Evolutionary conservation across 805 yeast species (phyloP).

Genomic region (Candida railenensis): DNA sequence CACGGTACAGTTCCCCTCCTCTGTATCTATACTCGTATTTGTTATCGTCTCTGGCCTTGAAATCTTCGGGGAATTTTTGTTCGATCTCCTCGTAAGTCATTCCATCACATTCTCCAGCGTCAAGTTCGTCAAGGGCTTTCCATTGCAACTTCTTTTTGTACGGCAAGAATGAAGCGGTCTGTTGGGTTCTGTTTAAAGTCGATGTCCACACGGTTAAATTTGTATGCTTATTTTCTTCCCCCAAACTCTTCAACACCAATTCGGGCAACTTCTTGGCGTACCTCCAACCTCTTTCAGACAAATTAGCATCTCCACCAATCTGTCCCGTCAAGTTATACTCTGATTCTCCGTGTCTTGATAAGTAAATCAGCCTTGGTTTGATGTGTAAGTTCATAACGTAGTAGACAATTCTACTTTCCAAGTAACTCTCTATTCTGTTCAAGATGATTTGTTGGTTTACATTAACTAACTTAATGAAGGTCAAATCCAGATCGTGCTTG

Average conservation of each 20-base stretch:
- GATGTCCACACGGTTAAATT: conserved; percentile 93
- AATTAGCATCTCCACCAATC: conserved; percentile 91
- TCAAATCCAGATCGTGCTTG: conserved; percentile 56
- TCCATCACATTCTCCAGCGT: conserved; percentile 97
- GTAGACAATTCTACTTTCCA: conserved; percentile 90
- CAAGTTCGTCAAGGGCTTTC: conserved; percentile 97
- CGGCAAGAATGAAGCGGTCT: conserved; percentile 81
- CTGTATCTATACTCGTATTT: conserved; percentile 94
- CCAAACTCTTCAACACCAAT: conserved; percentile 64
- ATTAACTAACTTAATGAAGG: conserved; percentile 85
- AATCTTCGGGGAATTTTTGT: conserved; percentile 79
- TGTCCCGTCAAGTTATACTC: conserved; percentile 89
- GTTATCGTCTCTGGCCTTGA: conserved; percentile 92
- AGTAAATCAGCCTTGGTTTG: conserved; percentile 88
- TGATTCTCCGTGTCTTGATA: conserved; percentile 95
- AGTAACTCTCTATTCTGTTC: conserved; percentile 81
- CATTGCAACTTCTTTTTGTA: conserved; percentile 77
- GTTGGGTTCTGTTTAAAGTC: conserved; percentile 86
- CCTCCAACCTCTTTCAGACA: conserved; percentile 79
- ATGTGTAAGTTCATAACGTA: conserved; percentile 95
- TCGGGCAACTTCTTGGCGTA: conserved; percentile 83
- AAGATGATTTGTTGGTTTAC: conserved; percentile 86
- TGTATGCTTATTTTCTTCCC: conserved; percentile 50
- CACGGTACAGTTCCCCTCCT: conserved; percentile 97
- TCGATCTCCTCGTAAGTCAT: conserved; percentile 89